phyloP scores from a whole-genome alignment of 192 early-diverging fungal species.

The Coemansia aciculifera region DNA sequence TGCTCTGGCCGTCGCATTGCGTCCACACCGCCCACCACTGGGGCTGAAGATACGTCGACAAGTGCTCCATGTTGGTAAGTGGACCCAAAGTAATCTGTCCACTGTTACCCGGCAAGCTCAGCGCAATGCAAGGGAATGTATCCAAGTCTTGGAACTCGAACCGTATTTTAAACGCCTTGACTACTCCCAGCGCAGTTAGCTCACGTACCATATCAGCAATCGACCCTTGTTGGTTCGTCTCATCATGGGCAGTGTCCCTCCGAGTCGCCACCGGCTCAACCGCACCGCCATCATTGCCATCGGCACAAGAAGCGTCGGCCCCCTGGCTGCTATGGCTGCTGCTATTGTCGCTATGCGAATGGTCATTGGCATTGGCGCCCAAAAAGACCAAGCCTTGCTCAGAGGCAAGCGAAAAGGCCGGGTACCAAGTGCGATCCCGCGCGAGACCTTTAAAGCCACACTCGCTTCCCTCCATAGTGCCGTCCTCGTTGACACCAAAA shows the following conservation, averaged over 20 bases:
- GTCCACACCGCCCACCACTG: slow-evolving; percentile 46
- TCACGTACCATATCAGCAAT: neutral
- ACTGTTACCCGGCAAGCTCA: slow-evolving; percentile 15
- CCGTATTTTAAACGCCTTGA: slow-evolving; percentile 22
- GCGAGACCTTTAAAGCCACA: slow-evolving; percentile 28
- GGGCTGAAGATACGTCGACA: slow-evolving; percentile 44
- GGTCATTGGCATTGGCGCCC: slow-evolving; percentile 22
- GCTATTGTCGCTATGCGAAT: slow-evolving; percentile 6
- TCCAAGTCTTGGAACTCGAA: slow-evolving; percentile 47
- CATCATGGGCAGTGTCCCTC: neutral
- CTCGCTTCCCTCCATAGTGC: slow-evolving; percentile 24
- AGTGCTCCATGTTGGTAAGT: slow-evolving; percentile 17
- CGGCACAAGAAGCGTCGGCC: neutral
- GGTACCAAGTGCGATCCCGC: slow-evolving; percentile 47
- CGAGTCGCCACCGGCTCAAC: neutral
- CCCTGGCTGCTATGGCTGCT: neutral
- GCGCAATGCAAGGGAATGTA: slow-evolving; percentile 31
- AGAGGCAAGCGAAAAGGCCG: slow-evolving; percentile 43
- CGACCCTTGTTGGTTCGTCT: neutral
- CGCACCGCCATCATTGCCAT: neutral
- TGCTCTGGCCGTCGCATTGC: neutral
- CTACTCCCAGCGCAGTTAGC: slow-evolving; percentile 21
- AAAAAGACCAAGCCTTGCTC: slow-evolving; percentile 50
- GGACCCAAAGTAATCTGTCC: slow-evolving; percentile 40
- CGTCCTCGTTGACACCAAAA: slow-evolving; percentile 30